phyloP scores from a whole-genome alignment of 352 stramenopile genomes.

The Globisporangium solare region DNA sequence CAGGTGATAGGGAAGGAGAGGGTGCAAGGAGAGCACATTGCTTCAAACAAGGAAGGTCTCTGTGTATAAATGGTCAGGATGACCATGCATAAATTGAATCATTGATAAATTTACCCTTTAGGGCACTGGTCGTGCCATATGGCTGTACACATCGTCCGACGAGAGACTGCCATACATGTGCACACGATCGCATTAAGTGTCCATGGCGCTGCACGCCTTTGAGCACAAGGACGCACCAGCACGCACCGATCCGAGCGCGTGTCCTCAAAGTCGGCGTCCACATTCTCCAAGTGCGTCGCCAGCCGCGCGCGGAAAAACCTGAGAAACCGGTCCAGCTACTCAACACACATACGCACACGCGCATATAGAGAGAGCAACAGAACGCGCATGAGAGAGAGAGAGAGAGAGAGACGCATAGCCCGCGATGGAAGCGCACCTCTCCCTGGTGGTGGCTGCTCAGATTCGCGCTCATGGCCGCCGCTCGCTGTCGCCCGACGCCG shows the following conservation, averaged over 20 bases:
- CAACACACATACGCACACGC: not conserved
- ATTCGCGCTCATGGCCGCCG: constrained; percentile 18
- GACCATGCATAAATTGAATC: too few relatives aligned
- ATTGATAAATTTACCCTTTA: too few relatives aligned
- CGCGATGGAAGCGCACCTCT: constrained; percentile 32
- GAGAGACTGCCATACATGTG: constrained; percentile 32
- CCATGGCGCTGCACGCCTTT: too few relatives aligned
- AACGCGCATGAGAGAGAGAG: not conserved
- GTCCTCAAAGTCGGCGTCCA: constrained; percentile 83
- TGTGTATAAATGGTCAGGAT: too few relatives aligned
- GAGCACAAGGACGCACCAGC: not conserved
- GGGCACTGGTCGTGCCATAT: too few relatives aligned
- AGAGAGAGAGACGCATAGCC: not conserved
- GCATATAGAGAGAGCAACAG: not conserved
- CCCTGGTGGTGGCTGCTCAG: constrained; percentile 58
- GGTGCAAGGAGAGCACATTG: too few relatives aligned
- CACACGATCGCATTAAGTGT: not conserved
- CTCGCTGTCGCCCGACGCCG: not conserved
- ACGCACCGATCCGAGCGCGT: constrained; percentile 61
- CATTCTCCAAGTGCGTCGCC: constrained; percentile 71
- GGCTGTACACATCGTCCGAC: constrained; percentile 77
- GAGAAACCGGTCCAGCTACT: constrained; percentile 73
- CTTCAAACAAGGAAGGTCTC: too few relatives aligned
- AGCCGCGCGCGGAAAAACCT: constrained; percentile 83
- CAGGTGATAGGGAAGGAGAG: too few relatives aligned